A percentile compares a stretch with the other conserved stretches of the same genome.
Evolutionary conservation across 352 stramenopile genomes (phyloP).

Genomic region (Phytophthora aleatoria): DNA sequence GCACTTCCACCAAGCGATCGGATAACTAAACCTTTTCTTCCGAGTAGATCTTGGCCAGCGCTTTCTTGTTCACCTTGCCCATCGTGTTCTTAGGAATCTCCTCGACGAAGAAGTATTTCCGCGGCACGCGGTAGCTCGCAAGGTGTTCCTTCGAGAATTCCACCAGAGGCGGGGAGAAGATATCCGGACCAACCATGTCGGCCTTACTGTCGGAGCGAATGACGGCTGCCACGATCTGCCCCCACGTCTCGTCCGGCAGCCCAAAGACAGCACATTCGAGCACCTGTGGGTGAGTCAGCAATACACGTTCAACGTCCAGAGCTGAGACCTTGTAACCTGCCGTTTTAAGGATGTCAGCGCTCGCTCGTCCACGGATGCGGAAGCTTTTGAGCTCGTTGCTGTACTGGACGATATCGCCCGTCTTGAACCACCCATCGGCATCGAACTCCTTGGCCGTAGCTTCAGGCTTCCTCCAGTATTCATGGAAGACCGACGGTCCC

Average conservation of each 20-base stretch:
- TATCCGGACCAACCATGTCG: constrained; percentile 13
- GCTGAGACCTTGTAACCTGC: constrained; percentile 93
- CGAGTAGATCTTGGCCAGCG: constrained; percentile 54
- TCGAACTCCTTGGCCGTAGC: constrained; percentile 89
- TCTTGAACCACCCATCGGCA: constrained; percentile 90
- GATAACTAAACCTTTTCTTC: constrained; percentile 18
- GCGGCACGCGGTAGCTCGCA: constrained; percentile 85
- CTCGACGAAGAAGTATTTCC: constrained; percentile 76
- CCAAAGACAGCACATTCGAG: constrained; percentile 89
- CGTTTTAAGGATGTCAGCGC: constrained; percentile 93
- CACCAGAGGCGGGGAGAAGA: constrained; percentile 41
- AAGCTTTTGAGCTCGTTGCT: constrained; percentile 76
- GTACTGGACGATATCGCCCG: constrained; percentile 89
- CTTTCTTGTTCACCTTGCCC: constrained; percentile 95
- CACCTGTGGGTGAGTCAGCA: constrained; percentile 86
- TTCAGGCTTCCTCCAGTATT: constrained; percentile 88
- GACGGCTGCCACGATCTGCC: constrained; percentile 79
- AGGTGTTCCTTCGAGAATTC: constrained; percentile 69
- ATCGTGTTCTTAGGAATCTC: constrained; percentile 93
- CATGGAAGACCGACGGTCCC: constrained; percentile 83
- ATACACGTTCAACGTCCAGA: constrained; percentile 87
- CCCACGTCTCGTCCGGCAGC: constrained; percentile 82
- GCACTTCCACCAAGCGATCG: constrained; percentile 1
- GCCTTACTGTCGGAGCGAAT: constrained; percentile 38
- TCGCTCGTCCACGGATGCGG: constrained; percentile 86